A percentile compares a stretch with the other conserved stretches of the same genome.
Evolutionary conservation across 1,139 yeast species (phyloP).

Genomic region (Hansenula sp.): DNA sequence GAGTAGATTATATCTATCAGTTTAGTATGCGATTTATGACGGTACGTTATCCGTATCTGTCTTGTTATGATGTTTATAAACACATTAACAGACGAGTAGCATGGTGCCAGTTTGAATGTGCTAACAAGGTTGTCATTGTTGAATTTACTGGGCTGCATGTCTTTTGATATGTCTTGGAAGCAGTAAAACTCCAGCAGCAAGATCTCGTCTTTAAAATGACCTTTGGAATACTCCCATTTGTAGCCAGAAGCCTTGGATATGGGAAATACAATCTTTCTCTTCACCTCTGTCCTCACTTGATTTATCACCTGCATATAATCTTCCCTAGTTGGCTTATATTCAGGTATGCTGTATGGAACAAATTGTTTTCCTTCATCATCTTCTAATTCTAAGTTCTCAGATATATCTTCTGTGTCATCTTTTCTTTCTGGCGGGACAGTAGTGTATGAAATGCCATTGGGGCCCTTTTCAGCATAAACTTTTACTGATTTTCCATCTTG

Average conservation of each 20-base stretch:
- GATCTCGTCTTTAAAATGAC: slow-evolving; percentile 16
- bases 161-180: slow-evolving; percentile 17
- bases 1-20: slow-evolving; percentile 17
- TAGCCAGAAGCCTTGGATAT: slow-evolving; percentile 18
- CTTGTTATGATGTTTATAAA: slow-evolving; percentile 17
- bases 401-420: background rate
- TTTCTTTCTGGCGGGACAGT: background rate
- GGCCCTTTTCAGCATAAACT: background rate
- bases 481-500: background rate
- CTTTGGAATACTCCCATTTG: slow-evolving; percentile 19
- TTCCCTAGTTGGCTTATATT: slow-evolving; percentile 1
- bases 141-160: slow-evolving; percentile 16
- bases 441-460: background rate
- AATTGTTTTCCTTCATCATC: background rate
- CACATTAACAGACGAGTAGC: slow-evolving; percentile 15
- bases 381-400: background rate
- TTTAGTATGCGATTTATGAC: slow-evolving; percentile 16
- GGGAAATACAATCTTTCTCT: slow-evolving; percentile 12
- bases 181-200: slow-evolving; percentile 18
- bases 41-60: slow-evolving; percentile 17
- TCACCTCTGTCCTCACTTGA: slow-evolving; percentile 18
- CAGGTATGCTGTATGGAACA: background rate
- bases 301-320: slow-evolving; percentile 3
- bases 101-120: slow-evolving; percentile 11
- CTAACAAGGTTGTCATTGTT: slow-evolving; percentile 6